Conservation (phyloP, 2,329 filamentous ascomycete species). For the Ophiocordyceps sinensis region DNA sequence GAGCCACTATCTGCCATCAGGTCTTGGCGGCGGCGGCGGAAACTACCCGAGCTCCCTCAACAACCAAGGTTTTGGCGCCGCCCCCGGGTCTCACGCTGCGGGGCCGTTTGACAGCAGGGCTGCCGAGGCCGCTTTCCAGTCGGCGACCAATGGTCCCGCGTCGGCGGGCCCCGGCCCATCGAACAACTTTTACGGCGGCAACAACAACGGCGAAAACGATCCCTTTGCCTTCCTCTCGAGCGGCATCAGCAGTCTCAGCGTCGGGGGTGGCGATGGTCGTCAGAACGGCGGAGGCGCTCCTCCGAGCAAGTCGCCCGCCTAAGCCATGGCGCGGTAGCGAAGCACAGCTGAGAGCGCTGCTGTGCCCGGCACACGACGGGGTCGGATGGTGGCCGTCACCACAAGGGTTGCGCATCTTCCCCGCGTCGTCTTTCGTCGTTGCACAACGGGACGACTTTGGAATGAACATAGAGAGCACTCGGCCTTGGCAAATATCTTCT, state of each 20-base stretch:
- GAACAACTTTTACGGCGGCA: constrained; percentile 30
- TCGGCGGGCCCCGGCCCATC: constrained; percentile 63
- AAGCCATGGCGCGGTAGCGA: constrained; percentile 12
- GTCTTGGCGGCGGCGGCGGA: constrained; percentile 57
- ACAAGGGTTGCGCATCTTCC: constrained; percentile 8
- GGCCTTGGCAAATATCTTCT: constrained; percentile 28
- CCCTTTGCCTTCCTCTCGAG: constrained; percentile 69
- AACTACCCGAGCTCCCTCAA: constrained; percentile 66
- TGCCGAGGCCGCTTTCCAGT: constrained; percentile 87
- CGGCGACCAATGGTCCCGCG: constrained; percentile 66
- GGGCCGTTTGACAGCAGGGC: constrained; percentile 86
- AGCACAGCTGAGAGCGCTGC: background rate
- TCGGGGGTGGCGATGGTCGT: constrained; percentile 49
- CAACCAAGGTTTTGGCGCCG: constrained; percentile 59
- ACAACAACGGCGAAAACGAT: constrained; percentile 56
- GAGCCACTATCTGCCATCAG: constrained; percentile 82
- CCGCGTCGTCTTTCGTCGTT: constrained; percentile 11
- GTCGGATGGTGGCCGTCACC: constrained; percentile 10
- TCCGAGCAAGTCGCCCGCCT: constrained; percentile 45
- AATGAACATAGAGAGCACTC: constrained; percentile 32
- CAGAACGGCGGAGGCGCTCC: constrained; percentile 46
- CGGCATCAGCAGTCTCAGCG: constrained; percentile 57
- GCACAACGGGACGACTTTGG: constrained; percentile 20
- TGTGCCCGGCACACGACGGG: background rate
- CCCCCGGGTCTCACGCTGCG: constrained; percentile 64